phyloP scores from a whole-genome alignment of 2,329 filamentous ascomycete species.

The Myriangium duriaei region DNA sequence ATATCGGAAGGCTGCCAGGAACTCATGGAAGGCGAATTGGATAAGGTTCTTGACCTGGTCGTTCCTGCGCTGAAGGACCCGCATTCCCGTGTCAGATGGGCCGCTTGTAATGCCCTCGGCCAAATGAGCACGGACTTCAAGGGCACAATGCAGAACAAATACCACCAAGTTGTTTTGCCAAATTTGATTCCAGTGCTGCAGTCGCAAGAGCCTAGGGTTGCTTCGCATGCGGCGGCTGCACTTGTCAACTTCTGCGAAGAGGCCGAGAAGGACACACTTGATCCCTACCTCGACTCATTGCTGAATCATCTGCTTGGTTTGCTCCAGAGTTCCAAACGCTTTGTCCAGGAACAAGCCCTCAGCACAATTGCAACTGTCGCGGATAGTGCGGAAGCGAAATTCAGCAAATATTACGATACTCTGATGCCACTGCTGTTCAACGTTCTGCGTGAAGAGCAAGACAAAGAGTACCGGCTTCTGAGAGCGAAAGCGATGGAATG shows the following conservation, averaged over 20 bases:
- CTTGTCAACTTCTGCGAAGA: constrained; percentile 99
- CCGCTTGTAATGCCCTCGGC: constrained; percentile 93
- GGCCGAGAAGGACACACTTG: constrained; percentile 79
- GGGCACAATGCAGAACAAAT: constrained; percentile 93
- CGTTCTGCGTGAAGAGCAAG: constrained; percentile 77
- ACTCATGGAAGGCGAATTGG: constrained; percentile 86
- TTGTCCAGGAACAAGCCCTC: constrained; percentile 92
- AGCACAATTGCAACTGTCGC: constrained; percentile 98
- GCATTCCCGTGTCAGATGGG: constrained; percentile 91
- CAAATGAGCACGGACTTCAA: constrained; percentile 99
- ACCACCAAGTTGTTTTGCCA: constrained; percentile 74
- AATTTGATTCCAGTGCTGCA: constrained; percentile 87
- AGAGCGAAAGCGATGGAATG: constrained; percentile 99
- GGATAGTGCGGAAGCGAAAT: constrained; percentile 92
- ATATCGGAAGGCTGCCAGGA: constrained; percentile 96
- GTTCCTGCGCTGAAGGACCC: constrained; percentile 79
- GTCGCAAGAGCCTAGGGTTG: constrained; percentile 82
- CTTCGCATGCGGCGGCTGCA: constrained; percentile 93
- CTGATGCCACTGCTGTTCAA: constrained; percentile 91
- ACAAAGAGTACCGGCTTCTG: constrained; percentile 82
- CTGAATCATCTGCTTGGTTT: constrained; percentile 76
- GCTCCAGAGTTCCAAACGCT: constrained; percentile 82
- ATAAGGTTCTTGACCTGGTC: constrained; percentile 89
- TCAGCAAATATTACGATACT: constrained; percentile 88
- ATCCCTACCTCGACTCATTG: constrained; percentile 84